phyloP scores from a whole-genome alignment of 2,329 filamentous ascomycete genomes.

The Neonectria punicea region DNA sequence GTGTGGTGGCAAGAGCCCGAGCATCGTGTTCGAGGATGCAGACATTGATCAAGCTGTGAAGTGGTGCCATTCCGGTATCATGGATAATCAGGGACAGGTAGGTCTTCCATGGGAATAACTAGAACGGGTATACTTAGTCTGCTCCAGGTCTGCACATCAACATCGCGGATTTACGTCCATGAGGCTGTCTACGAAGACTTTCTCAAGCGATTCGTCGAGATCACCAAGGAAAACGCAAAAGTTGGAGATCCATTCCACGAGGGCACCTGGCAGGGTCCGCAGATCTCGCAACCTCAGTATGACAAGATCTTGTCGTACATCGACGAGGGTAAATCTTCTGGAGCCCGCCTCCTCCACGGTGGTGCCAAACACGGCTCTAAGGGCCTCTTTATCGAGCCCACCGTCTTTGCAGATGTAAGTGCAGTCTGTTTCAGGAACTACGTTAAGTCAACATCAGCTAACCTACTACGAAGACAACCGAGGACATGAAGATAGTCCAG shows the following conservation, averaged over 20 bases:
- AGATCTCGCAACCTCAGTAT: slow-evolving; percentile 71
- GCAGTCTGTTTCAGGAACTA: neutral
- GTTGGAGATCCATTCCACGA: slow-evolving; percentile 71
- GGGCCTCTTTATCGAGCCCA: slow-evolving; percentile 38
- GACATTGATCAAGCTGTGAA: slow-evolving; percentile 70
- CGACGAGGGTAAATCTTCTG: slow-evolving; percentile 69
- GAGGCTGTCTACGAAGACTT: slow-evolving; percentile 66
- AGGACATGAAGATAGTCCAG: slow-evolving; percentile 30
- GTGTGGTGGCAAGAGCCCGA: slow-evolving; percentile 65
- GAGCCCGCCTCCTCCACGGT: slow-evolving; percentile 62
- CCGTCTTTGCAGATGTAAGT: slow-evolving; percentile 37
- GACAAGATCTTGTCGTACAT: slow-evolving; percentile 73
- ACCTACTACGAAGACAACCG: slow-evolving; percentile 17
- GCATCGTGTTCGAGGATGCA: slow-evolving; percentile 66
- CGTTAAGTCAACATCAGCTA: neutral
- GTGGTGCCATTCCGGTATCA: slow-evolving; percentile 46
- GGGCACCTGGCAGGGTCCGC: slow-evolving; percentile 72
- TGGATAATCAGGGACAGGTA: slow-evolving; percentile 65
- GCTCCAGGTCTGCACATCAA: slow-evolving; percentile 63
- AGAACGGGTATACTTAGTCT: neutral
- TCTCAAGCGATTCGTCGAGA: slow-evolving; percentile 59
- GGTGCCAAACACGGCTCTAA: slow-evolving; percentile 24
- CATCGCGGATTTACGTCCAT: slow-evolving; percentile 66
- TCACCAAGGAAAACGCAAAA: slow-evolving; percentile 59
- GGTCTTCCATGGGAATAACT: neutral